Evolutionary conservation across 2,329 filamentous ascomycete species (phyloP).

Genomic region (Ascocoryne sarcoides): DNA sequence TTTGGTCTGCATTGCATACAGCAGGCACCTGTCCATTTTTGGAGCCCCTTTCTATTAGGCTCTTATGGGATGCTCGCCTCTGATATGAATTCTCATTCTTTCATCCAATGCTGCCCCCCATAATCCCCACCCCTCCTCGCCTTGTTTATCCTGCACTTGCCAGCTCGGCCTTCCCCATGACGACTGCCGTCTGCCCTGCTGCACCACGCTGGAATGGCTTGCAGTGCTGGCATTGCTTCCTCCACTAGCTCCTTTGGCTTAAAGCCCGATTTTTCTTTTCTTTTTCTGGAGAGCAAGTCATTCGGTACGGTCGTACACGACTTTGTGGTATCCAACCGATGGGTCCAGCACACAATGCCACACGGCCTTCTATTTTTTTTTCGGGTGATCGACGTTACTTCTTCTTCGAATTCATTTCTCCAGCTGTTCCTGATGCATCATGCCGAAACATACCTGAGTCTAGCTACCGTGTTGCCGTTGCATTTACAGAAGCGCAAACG

Average conservation of each 20-base stretch:
- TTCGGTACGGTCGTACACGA: constrained; percentile 24
- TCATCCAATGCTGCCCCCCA: constrained; percentile 12
- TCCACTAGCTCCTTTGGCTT: constrained; percentile 23
- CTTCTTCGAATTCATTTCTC: constrained; percentile 21
- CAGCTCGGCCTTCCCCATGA: constrained; percentile 23
- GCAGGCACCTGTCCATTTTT: background rate
- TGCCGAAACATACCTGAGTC: constrained; percentile 28
- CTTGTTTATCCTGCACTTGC: constrained; percentile 16
- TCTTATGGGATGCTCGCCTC: constrained; percentile 10
- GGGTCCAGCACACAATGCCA: constrained; percentile 24
- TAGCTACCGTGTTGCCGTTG: constrained; percentile 27
- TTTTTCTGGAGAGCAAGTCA: constrained; percentile 17
- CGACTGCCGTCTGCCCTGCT: constrained; percentile 20
- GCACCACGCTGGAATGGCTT: constrained; percentile 21
- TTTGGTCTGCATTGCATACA: constrained; percentile 18
- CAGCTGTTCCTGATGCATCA: constrained; percentile 26
- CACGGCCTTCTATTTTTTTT: constrained; percentile 21
- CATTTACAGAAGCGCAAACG: constrained; percentile 26
- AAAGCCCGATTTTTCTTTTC: constrained; percentile 23
- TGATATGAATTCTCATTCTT: constrained; percentile 1
- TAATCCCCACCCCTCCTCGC: constrained; percentile 16
- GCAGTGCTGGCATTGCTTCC: constrained; percentile 27
- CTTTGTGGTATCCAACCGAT: constrained; percentile 23
- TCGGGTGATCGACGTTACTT: constrained; percentile 29
- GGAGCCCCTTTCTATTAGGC: constrained; percentile 13